Conservation (phyloP, 306 rosid genomes). For the Canavalia gladiata region DNA sequence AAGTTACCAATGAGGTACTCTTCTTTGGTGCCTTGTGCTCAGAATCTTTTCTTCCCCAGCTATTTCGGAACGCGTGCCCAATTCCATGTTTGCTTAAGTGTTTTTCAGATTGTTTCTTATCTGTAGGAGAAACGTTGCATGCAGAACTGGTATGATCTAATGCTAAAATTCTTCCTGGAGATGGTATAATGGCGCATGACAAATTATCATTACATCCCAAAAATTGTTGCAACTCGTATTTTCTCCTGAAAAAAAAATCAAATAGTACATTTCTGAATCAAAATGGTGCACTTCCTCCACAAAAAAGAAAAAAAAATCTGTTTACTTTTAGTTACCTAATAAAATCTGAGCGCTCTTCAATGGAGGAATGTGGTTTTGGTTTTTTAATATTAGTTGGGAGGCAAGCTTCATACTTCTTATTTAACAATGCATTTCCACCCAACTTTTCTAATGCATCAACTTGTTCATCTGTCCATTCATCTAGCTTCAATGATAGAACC, state of each 20-base stretch:
- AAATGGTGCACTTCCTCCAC: constrained; percentile 21
- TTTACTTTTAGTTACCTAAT: constrained; percentile 65
- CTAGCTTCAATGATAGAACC: constrained; percentile 94
- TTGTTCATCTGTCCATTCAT: constrained; percentile 88
- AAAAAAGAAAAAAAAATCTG: neutral
- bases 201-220: constrained; percentile 41
- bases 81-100: constrained; percentile 62
- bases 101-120: constrained; percentile 68
- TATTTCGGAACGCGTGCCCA: constrained; percentile 76
- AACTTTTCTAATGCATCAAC: constrained; percentile 66
- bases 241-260: constrained; percentile 69
- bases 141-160: constrained; percentile 50
- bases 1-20: constrained; percentile 70
- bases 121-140: constrained; percentile 40
- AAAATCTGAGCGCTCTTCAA: constrained; percentile 79
- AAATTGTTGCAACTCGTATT: constrained; percentile 78
- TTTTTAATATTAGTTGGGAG: constrained; percentile 62
- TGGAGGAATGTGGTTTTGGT: constrained; percentile 78
- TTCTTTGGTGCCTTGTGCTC: constrained; percentile 71
- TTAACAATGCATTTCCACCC: constrained; percentile 80
- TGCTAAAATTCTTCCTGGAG: constrained; percentile 56
- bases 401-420: constrained; percentile 81
- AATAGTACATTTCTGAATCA: constrained; percentile 39
- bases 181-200: constrained; percentile 54
- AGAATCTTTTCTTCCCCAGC: constrained; percentile 80